Evolutionary conservation across 129 eudicot genomes (phyloP).

Genomic region (Logfia minima): DNA sequence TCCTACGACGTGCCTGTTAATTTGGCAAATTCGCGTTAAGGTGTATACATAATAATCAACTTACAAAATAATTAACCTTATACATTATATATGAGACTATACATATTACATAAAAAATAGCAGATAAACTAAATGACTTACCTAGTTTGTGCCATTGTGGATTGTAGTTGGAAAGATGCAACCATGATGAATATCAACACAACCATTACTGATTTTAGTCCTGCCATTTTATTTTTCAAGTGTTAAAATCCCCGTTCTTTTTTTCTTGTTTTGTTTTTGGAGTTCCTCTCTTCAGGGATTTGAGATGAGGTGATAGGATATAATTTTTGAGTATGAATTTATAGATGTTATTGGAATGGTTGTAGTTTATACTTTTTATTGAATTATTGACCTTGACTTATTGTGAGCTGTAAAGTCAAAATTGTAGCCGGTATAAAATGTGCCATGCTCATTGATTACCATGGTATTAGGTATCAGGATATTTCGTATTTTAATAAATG

Average conservation of each 20-base stretch:
- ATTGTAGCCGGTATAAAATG: constrained; percentile 7
- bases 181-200: constrained; percentile 5
- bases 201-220: neutral
- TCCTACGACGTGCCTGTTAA: constrained; percentile 30
- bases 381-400: constrained; percentile 8
- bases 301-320: constrained; percentile 7
- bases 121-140: neutral
- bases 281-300: neutral
- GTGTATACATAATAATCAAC: neutral
- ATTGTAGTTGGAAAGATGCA: constrained; percentile 19
- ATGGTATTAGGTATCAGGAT: constrained; percentile 27
- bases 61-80: neutral
- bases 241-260: neutral
- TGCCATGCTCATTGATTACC: neutral
- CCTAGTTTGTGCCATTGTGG: constrained; percentile 14
- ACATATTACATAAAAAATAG: neutral
- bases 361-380: neutral
- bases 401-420: constrained; percentile 30
- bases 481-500: neutral
- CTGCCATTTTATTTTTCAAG: constrained; percentile 8
- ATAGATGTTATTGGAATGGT: constrained; percentile 11
- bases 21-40: neutral
- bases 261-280: neutral
- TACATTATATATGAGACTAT: neutral
- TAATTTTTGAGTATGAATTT: constrained; percentile 8